Evolutionary conservation across 2,329 filamentous ascomycete genomes (phyloP).

Genomic region (Cadophora gregata): DNA sequence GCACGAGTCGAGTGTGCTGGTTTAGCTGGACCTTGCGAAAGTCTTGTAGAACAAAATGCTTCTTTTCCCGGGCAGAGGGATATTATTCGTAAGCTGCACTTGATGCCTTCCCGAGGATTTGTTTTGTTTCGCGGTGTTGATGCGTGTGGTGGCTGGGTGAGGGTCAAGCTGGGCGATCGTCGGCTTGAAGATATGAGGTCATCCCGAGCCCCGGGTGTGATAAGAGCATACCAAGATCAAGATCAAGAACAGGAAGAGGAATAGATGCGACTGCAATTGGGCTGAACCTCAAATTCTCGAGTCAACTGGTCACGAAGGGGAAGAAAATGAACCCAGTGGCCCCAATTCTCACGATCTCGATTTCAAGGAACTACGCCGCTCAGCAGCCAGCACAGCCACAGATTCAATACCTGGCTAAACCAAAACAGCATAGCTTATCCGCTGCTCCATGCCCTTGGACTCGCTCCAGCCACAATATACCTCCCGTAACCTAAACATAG

Average conservation of each 20-base stretch:
- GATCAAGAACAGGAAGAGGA: background rate
- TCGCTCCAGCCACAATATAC: slow-evolving; percentile 7
- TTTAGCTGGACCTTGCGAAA: background rate
- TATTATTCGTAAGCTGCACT: too few relatives aligned
- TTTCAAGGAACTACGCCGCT: background rate
- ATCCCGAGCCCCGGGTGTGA: background rate
- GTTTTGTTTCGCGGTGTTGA: background rate
- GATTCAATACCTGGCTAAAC: background rate
- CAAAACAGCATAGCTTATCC: background rate
- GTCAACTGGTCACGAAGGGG: background rate
- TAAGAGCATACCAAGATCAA: background rate
- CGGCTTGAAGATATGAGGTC: slow-evolving; percentile 3
- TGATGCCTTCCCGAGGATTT: background rate
- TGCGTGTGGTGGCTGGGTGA: background rate
- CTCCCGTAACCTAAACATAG: slow-evolving; percentile 19
- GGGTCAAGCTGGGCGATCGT: background rate
- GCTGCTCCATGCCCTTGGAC: background rate
- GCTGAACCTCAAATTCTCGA: background rate
- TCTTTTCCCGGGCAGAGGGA: background rate
- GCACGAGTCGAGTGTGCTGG: background rate
- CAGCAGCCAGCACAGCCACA: background rate
- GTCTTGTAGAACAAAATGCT: too few relatives aligned
- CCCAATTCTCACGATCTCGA: background rate
- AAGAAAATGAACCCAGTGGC: background rate
- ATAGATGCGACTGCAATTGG: background rate